These are phyloP conservation scores for Gloeophyllum trabeum DNA, from an alignment of 768 basidiomycete species.

Conservation along the genomic window DNA sequence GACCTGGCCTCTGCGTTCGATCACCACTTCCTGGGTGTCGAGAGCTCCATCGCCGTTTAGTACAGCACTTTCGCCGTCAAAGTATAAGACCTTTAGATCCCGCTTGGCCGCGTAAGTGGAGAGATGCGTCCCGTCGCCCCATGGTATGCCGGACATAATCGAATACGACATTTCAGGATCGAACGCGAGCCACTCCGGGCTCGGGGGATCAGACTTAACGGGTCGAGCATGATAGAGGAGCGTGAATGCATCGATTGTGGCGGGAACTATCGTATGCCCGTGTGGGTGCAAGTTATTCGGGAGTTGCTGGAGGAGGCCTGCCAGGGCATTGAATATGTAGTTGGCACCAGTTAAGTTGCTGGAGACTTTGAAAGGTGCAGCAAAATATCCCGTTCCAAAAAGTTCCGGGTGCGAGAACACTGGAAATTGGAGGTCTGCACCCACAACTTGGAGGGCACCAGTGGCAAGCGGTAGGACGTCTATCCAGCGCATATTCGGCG, in stretches of 20 bases:
- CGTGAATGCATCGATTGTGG: slow-evolving; percentile 9
- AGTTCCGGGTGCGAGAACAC: too few relatives aligned
- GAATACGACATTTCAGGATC: slow-evolving; percentile 15
- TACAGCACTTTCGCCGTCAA: slow-evolving; percentile 11
- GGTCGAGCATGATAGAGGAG: slow-evolving; percentile 15
- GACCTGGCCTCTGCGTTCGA: slow-evolving; percentile 11
- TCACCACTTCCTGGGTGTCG: slow-evolving; percentile 14
- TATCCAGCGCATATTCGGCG: too few relatives aligned
- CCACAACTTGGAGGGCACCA: too few relatives aligned
- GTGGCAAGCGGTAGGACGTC: too few relatives aligned
- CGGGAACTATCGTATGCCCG: slow-evolving; percentile 15
- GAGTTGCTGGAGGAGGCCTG: slow-evolving; percentile 10
- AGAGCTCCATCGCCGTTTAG: slow-evolving; percentile 12
- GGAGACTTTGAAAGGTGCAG: too few relatives aligned
- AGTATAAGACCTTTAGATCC: slow-evolving; percentile 10
- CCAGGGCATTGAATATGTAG: slow-evolving; percentile 11
- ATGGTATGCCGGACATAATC: slow-evolving; percentile 11
- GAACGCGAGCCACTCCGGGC: slow-evolving; percentile 17
- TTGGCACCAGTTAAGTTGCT: slow-evolving; percentile 6
- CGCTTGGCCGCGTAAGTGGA: slow-evolving; percentile 11
- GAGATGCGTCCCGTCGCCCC: slow-evolving; percentile 9
- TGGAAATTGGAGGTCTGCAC: too few relatives aligned
- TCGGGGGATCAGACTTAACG: slow-evolving; percentile 8
- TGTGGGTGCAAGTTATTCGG: slow-evolving; percentile 8
- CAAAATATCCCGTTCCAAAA: too few relatives aligned